phyloP scores from a whole-genome alignment of 139 green algal species.

The Picochlorum sp. region DNA sequence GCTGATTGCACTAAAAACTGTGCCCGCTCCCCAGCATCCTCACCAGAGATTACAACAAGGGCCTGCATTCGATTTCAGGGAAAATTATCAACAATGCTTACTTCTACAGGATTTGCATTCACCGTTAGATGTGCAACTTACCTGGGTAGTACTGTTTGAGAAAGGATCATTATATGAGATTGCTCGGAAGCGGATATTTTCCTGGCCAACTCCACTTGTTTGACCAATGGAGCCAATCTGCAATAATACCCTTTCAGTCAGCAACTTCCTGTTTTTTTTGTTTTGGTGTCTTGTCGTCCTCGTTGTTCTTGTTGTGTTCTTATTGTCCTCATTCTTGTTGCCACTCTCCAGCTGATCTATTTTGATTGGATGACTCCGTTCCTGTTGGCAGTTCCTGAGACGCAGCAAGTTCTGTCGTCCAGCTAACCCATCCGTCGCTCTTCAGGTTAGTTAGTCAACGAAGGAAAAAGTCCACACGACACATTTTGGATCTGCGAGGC shows the following conservation, averaged over 20 bases:
- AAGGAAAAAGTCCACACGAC: constrained; percentile 5
- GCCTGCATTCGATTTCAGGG: background rate
- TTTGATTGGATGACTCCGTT: background rate
- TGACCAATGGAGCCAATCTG: background rate
- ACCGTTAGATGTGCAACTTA: background rate
- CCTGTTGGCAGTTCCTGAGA: constrained; percentile 6
- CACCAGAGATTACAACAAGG: constrained; percentile 3
- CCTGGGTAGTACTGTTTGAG: background rate
- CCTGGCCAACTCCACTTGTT: background rate
- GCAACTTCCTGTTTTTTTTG: constrained; percentile 2
- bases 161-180: constrained; percentile 3
- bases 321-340: constrained; percentile 12
- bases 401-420: constrained; percentile 4
- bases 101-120: background rate
- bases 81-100: too few relatives aligned
- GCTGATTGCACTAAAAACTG: background rate
- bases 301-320: constrained; percentile 8
- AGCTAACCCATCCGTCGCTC: background rate
- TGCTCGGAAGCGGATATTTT: constrained; percentile 7
- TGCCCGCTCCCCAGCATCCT: constrained; percentile 2
- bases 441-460: constrained; percentile 7
- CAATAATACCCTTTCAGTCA: background rate
- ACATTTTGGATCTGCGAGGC: background rate
- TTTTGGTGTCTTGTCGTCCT: constrained; percentile 12
- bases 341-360: background rate